Evolutionary conservation across 768 basidiomycete species (phyloP), one percentile per base, ranked within the genome.

Genomic region (Filobasidium floriforme): DNA sequence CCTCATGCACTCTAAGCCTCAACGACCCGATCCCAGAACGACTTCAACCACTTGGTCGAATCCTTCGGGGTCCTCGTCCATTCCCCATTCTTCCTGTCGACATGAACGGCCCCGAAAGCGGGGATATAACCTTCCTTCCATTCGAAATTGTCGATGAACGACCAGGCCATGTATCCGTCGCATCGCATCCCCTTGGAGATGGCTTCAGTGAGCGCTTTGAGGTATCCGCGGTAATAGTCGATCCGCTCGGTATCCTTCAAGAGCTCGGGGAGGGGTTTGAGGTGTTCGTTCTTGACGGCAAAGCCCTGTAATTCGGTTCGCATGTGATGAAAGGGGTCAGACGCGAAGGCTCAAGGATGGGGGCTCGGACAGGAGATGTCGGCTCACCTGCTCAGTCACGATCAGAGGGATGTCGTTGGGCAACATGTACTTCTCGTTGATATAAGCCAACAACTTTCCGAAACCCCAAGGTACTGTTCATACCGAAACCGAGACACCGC

Each of bases 41-140:
- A 57, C 55, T 62, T 63, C 24, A 76, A 18, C 44, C 59, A 63
- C 9, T 61, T 57, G 26, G 71, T 72, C 15, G 74, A 74, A 28
- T 75, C 72, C 64, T 77, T 77, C 5, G 72, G 73, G 7, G 69
- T 71, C 46, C 76, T 66, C 67, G 74, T 71, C 49, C 70, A 72
- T 11, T 65, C 70, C 14, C 55, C 49, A 11, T 72, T 74, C 15
- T 72, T 68, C 41, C 71, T 71, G 62, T 77, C 66, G 43, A 68
- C 65, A 46, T 74, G 65, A 1, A 72, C 73, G 19, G 72, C 68
- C 7, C 69, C 69, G 60, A 70, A 70, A n/a, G 54, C 41, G 14
- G 69, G 69, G 26, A 51, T 46, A 46, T 70, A 70, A 18, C 69
- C 69, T 59, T 66, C 60, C 41, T 22, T n/a, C 59, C 59, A 66